These are phyloP conservation scores for Cladophialophora exuberans DNA, from an alignment of 2,329 filamentous ascomycete genomes.

Conservation along the genomic window DNA sequence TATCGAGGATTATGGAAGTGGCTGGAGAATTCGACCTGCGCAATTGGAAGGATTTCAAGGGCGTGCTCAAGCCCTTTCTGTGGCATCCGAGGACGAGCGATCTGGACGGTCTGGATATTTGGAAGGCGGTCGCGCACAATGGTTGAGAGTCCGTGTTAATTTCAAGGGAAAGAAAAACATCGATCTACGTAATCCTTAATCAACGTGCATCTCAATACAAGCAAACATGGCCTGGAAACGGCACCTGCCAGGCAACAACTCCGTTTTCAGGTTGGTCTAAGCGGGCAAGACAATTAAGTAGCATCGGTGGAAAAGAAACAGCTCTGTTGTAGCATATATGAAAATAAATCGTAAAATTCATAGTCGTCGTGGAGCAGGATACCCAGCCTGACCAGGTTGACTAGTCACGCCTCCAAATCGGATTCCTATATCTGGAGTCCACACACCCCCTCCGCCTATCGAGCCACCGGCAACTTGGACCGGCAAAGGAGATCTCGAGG, in stretches of 20 bases:
- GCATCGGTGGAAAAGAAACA: no score
- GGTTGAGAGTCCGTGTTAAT: no score
- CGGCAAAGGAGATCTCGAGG: slow-evolving; percentile 39
- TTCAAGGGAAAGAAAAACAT: no score
- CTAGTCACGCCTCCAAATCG: slow-evolving; percentile 63
- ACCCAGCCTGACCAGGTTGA: slow-evolving; percentile 29
- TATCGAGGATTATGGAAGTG: slow-evolving; percentile 16
- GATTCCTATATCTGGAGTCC: slow-evolving; percentile 81
- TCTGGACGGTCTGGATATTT: slow-evolving; percentile 15
- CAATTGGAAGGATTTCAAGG: slow-evolving; percentile 3
- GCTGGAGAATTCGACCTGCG: neutral
- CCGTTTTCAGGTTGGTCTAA: no score
- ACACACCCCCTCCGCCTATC: slow-evolving; percentile 57
- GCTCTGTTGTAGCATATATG: no score
- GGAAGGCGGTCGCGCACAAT: slow-evolving; percentile 9
- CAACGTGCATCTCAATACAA: no score
- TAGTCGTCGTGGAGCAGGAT: slow-evolving; percentile 21
- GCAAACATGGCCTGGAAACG: no score
- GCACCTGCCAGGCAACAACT: no score
- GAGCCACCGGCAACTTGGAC: slow-evolving; percentile 32
- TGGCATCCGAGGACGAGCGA: slow-evolving; percentile 21
- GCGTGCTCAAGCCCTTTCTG: slow-evolving; percentile 12
- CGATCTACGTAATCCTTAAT: no score
- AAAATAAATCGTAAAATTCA: neutral
- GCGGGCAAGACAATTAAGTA: no score